Conservation (phyloP, 2,329 filamentous ascomycete species). For the Fusarium cyanostomum region DNA sequence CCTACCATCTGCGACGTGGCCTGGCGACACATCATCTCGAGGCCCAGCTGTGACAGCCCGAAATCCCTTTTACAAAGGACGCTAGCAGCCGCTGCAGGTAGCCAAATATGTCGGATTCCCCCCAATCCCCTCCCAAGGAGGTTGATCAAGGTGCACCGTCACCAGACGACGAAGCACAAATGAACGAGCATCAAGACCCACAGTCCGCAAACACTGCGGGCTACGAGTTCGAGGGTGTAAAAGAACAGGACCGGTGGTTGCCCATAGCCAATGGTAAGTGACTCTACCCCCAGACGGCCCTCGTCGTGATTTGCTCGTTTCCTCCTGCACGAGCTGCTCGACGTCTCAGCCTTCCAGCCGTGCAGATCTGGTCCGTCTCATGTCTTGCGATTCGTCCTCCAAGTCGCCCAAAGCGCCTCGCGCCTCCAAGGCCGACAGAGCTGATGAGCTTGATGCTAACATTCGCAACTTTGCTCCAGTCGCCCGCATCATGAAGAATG, state of each 20-base stretch:
- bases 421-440: slow-evolving; percentile 59
- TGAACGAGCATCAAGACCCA: slow-evolving; percentile 86
- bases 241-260: slow-evolving; percentile 99
- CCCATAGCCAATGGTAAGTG: slow-evolving; percentile 99
- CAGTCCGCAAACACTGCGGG: slow-evolving; percentile 74
- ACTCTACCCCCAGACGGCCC: slow-evolving; percentile 28
- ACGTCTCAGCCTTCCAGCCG: slow-evolving; percentile 44
- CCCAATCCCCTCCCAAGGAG: slow-evolving; percentile 91
- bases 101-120: slow-evolving; percentile 91
- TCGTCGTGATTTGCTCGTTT: slow-evolving; percentile 55
- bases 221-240: slow-evolving; percentile 93
- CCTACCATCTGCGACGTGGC: slow-evolving; percentile 69
- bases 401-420: slow-evolving; percentile 60
- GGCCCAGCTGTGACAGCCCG: slow-evolving; percentile 65
- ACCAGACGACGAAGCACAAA: slow-evolving; percentile 92
- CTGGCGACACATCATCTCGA: slow-evolving; percentile 67
- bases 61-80: slow-evolving; percentile 65
- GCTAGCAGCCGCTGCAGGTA: slow-evolving; percentile 72
- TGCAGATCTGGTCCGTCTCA: slow-evolving; percentile 57
- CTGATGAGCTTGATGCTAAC: slow-evolving; percentile 81
- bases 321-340: slow-evolving; percentile 41
- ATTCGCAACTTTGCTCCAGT: slow-evolving; percentile 96
- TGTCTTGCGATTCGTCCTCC: slow-evolving; percentile 68
- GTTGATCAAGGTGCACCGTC: slow-evolving; percentile 93
- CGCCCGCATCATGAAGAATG: slow-evolving; percentile 98